Evolutionary conservation across 2,329 filamentous ascomycete genomes (phyloP).

Genomic region (Venturia pyrina): DNA sequence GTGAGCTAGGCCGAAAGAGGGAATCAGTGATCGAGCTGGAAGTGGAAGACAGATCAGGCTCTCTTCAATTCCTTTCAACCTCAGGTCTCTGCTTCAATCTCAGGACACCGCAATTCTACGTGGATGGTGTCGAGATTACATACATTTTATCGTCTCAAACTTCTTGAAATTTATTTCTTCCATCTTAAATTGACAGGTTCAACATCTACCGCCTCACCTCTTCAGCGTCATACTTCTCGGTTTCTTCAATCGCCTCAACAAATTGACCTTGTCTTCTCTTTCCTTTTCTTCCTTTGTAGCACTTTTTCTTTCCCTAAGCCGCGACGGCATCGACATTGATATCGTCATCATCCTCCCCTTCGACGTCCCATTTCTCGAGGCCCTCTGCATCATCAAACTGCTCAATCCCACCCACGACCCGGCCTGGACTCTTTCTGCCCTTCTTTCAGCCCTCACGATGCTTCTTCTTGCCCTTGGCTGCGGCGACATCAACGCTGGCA

Average conservation of each 20-base stretch:
- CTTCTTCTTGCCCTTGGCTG: slow-evolving; percentile 15
- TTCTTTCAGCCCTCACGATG: not conserved
- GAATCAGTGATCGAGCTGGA: not conserved
- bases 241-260: no score
- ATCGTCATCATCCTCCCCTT: not conserved
- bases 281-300: not conserved
- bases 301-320: not conserved
- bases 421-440: not conserved
- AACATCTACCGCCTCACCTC: no score
- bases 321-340: not conserved
- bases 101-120: no score
- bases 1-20: not conserved
- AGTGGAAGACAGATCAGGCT: not conserved
- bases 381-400: not conserved
- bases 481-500: slow-evolving; percentile 12
- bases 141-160: no score
- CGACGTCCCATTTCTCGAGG: not conserved
- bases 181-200: no score
- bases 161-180: no score
- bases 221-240: no score
- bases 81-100: no score
- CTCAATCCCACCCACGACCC: not conserved
- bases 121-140: no score
- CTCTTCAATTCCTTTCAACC: no score
- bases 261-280: not conserved